Evolutionary conservation across 2,329 filamentous ascomycete species (phyloP), one percentile per base, ranked within the genome.

Genomic region (Penicillium sp.): DNA sequence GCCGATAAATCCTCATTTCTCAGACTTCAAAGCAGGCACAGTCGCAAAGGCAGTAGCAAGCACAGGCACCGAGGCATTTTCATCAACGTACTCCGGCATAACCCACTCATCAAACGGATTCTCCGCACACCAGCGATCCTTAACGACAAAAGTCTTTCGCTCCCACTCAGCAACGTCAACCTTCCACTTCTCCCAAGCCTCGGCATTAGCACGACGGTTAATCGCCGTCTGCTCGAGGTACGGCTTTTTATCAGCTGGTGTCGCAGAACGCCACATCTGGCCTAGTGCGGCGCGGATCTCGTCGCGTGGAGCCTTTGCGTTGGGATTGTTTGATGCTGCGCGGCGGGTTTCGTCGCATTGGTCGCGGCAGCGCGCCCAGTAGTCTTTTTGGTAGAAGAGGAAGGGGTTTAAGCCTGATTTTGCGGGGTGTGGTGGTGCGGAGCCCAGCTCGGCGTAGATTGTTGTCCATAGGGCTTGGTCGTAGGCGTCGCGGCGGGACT

Each of bases 261-360:
- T 75, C 0, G 89, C 86, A 48, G 89, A 88, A 64, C 89, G 90
- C 94, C 94, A 99, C 87, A 94, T 92, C 69, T 89, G 88, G 29
- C 92, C 92, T 10, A 94, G 85, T 71, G 92, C 90, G 49, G 87
- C 84, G 34, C 94, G 89, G 54, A 97, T 89, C 68, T 96, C 90
- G 66, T 86, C 82, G 40, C 84, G 81, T 2, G 80, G 77, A 3
- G 82, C 83, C 65, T 91, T 95, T 7, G 88, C 86, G 42, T 84
- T 81, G 1, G 85, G 78, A 63, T 88, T 87, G 11, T 84, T 84
- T 50, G 86, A 87, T 32, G 84, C 81, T 4, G 82, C 78, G 53
- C 82, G 81, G 29, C 87, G 84, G n/a, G 82, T 84, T 50, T 87
- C 84, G n/a, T 91, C 86, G 67, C 86, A 88, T 66, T 88, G 82